These are phyloP conservation scores for Penicillium sp. DNA, from an alignment of 2,329 filamentous ascomycete species.

Conservation along the genomic window DNA sequence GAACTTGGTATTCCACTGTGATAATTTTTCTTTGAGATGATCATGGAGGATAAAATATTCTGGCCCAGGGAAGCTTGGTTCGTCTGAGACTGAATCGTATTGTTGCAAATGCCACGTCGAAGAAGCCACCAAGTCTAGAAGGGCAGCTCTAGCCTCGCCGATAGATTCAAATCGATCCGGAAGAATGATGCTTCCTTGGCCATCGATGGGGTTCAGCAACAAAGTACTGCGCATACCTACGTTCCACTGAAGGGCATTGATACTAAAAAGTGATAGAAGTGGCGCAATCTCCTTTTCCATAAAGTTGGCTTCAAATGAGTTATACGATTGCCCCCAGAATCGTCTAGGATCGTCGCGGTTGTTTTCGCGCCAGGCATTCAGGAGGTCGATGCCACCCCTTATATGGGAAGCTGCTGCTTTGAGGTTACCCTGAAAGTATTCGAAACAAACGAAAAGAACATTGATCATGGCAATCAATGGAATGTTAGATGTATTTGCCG, in stretches of 20 bases:
- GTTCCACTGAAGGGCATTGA: constrained; percentile 12
- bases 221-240: constrained; percentile 3
- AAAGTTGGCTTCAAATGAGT: constrained; percentile 14
- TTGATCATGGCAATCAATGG: constrained; percentile 56
- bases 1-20: constrained; percentile 14
- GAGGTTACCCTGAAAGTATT: constrained; percentile 43
- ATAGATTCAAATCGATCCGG: constrained; percentile 14
- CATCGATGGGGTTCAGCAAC: constrained; percentile 9
- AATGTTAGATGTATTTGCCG: constrained; percentile 58
- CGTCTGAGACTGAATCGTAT: neutral
- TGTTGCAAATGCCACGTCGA: constrained; percentile 2
- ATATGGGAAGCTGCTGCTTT: constrained; percentile 28
- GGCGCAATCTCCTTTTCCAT: constrained; percentile 24
- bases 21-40: neutral
- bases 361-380: constrained; percentile 16
- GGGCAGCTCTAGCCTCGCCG: constrained; percentile 13
- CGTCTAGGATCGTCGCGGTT: neutral
- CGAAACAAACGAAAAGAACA: constrained; percentile 69
- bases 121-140: constrained; percentile 19
- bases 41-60: neutral
- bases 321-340: constrained; percentile 7
- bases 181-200: constrained; percentile 8
- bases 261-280: constrained; percentile 20
- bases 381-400: constrained; percentile 18
- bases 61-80: neutral